Evolutionary conservation across 2,329 filamentous ascomycete species (phyloP).

Genomic region (Colletotrichum costaricense): DNA sequence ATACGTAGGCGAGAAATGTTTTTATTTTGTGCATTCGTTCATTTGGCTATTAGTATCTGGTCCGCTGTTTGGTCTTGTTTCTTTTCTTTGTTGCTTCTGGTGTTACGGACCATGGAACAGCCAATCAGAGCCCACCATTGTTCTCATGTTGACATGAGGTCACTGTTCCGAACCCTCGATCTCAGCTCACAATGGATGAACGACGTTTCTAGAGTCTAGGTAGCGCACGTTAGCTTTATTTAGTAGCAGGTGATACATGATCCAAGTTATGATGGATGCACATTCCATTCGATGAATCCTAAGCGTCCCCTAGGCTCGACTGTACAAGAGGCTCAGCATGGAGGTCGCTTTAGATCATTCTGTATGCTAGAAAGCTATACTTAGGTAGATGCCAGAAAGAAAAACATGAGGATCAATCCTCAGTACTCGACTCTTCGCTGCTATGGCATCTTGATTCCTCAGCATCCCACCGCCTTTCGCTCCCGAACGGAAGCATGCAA

Average conservation of each 20-base stretch:
- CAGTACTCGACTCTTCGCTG: neutral
- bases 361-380: too few relatives aligned
- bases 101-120: neutral
- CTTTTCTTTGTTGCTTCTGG: slow-evolving; percentile 13
- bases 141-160: neutral
- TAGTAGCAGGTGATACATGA: neutral
- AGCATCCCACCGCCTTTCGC: neutral
- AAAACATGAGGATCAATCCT: neutral
- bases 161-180: neutral
- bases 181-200: neutral
- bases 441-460: neutral
- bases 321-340: too few relatives aligned
- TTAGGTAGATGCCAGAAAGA: too few relatives aligned
- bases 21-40: neutral
- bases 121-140: slow-evolving; percentile 9
- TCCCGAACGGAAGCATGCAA: neutral
- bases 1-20: neutral
- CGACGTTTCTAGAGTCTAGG: neutral
- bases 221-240: neutral
- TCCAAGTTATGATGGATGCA: neutral
- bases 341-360: too few relatives aligned
- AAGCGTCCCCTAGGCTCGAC: neutral
- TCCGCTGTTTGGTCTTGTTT: neutral
- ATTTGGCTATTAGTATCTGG: neutral
- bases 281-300: neutral